Evolutionary conservation across 495 filamentous ascomycete species (phyloP).

Genomic region (Gamarada debralockiae): DNA sequence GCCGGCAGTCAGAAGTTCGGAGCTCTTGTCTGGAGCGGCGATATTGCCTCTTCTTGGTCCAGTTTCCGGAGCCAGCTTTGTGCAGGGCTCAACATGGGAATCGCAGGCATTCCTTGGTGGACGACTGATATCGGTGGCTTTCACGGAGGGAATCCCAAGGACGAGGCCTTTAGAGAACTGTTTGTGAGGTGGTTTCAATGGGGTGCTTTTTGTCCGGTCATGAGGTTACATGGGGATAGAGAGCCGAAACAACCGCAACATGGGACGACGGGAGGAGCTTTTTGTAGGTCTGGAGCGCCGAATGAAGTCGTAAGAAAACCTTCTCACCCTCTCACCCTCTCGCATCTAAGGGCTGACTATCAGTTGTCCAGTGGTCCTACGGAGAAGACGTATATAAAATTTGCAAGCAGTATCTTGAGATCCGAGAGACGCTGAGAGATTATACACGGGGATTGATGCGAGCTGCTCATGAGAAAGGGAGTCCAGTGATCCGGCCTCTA

Average conservation of each 20-base stretch:
- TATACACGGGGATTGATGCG: slow-evolving; percentile 49
- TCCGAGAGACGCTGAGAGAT: slow-evolving; percentile 48
- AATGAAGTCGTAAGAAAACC: too few species aligned
- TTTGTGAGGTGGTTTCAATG: slow-evolving; percentile 61
- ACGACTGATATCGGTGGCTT: slow-evolving; percentile 50
- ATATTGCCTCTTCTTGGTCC: slow-evolving; percentile 52
- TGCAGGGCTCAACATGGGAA: slow-evolving; percentile 56
- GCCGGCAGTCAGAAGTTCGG: slow-evolving; percentile 56
- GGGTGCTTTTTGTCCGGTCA: slow-evolving; percentile 57
- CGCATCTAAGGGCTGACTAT: background rate
- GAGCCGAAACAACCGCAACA: too few species aligned
- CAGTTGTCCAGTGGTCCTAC: slow-evolving; percentile 53
- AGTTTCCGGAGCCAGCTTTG: slow-evolving; percentile 52
- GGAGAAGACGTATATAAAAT: slow-evolving; percentile 51
- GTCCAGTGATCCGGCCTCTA: slow-evolving; percentile 51
- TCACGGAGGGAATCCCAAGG: slow-evolving; percentile 49
- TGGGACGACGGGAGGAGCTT: slow-evolving; percentile 30
- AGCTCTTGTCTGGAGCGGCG: slow-evolving; percentile 55
- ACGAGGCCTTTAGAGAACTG: slow-evolving; percentile 50
- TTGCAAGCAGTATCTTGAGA: slow-evolving; percentile 48
- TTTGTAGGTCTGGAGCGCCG: slow-evolving; percentile 35
- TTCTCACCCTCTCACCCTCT: too few species aligned
- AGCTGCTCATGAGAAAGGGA: slow-evolving; percentile 49
- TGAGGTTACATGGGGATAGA: slow-evolving; percentile 56
- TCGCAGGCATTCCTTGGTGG: slow-evolving; percentile 51